Base-by-base conservation (phyloP, 163 green algal genomes). In the Chloromonas sp. region DNA sequence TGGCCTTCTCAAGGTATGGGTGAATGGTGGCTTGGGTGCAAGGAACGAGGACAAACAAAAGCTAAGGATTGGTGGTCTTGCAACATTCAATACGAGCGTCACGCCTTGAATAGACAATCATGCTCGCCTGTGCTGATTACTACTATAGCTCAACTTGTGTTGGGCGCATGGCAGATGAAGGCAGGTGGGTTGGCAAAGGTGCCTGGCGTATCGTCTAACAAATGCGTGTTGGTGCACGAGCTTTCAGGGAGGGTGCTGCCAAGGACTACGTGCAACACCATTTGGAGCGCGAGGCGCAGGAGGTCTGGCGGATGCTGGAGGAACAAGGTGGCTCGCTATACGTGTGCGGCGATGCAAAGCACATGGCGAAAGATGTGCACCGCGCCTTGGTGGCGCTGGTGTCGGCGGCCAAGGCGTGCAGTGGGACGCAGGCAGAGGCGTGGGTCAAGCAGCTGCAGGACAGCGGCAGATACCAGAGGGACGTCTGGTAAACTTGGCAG, bases 341-440 rank as follows among this genome's bases (percentile, higher is more conserved):
- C 85, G 94, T 99, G 70, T 99, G 96, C 90, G 98, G 97, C 2
- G 97, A 99, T 85, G 97, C 96, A 36, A 96, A 94, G 62, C 76
- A 91, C 89, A 99, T 99, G 97, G 97, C 97, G 36, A 96, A 94
- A 82, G 96, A 98, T 82, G 97, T 99, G 85, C 95, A 99, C 89
- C 83, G 89, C 0, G 89, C 93, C 8, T 87, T 99, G 81, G 84
- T 96, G n/a, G 74, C 86, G 58, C 92, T 98, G 70, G 89, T 97
- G 8, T 59, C 85, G 83, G 60, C 88, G 83, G n/a, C 84, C 3
- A 86, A 89, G n/a, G 90, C 86, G 1, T 88, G 87, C 78, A 93
- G 81, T 58, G 82, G 83, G 0, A 87, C 79, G 1, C 61, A 61
- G 83, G 93, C 92, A 0, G 94, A 97, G 88, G 85, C 80, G 0